Evolutionary conservation across 768 basidiomycete species (phyloP), one percentile per base, ranked within the genome.

Genomic region (Leccinum boreale): DNA sequence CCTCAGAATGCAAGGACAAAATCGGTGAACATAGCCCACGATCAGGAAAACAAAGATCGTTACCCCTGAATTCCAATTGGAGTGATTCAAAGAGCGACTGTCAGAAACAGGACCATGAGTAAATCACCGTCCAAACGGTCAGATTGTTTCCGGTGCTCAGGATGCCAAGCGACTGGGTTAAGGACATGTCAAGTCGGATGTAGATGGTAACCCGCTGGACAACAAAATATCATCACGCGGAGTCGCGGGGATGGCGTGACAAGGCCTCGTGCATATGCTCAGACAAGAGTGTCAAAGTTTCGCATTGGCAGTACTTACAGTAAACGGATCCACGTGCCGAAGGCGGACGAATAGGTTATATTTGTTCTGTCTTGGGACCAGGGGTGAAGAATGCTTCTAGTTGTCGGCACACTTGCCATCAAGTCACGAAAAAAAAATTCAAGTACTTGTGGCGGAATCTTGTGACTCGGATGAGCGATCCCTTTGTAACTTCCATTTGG

Each of bases 201-300:
- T 26, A 24, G 3, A 47, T 8, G 15, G 23, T 24, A 47, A 47
- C 23, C 46, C 4, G 46, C 12, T 47, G 23, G 23, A 58, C 46
- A 59, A 44, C 9, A 21, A 53, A 55, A 49, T 29, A 68, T 59
- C 59, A 63, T 63, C 33, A 56, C 51, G n/a, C 58, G 58, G 33
- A 58, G 59, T 39, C 57, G 57, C 49, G 23, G 26, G 33, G 50
- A 58, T 56, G 58, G 58, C 14, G 49, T 63, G 57, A 68, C 26
- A 50, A 63, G 51, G 15, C 17, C 36, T 17, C 17, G 17, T 15
- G 35, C 36, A 36, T 36, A 39, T 55, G 44, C 29, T 63, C 63
- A 29, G 66, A 23, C 0, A 61, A 51, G 5, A 63, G 36, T 5
- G 24, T 9, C 7, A 60, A 17, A 1, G 47, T 51, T 0, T n/a